Base-by-base conservation (phyloP, 2,329 filamentous ascomycete species). In the Xylariaceae sp. region DNA sequence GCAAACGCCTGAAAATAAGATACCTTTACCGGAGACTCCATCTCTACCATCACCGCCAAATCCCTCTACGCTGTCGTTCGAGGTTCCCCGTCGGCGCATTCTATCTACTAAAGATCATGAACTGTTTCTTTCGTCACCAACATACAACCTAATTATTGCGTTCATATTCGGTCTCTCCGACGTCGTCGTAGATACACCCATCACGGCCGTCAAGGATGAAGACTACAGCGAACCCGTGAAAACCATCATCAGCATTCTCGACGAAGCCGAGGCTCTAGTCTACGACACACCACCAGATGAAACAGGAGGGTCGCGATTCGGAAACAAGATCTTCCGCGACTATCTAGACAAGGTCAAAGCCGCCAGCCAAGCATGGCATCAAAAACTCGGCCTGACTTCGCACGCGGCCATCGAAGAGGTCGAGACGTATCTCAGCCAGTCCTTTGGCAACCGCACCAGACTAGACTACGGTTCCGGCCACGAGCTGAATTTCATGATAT, bases 381-480 rank as follows among this genome's bases (percentile, higher is more conserved):
- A 72, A 32, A 68, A 71, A 42, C 76, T 92, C 1, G 81, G 80
- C 5, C 57, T 89, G 8, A 65, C 70, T 2, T 69, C 76, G 15
- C 56, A 70, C 2, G 72, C 69, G 12, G 86, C 87, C 13, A 77
- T 86, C 45, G 72, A 79, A 2, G 94, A 99, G 68, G 76, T 88
- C 5, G 86, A 86, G 0, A 83, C 85, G 29, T 99, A 99, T 71
- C 79, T 99, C 32, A 74, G 81, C 59, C 82, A 95, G 66, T 86
- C 88, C 0, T 92, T 97, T 61, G 94, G 94, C 43, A 96, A 95
- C 68, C 81, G 86, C 42, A 81, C 82, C 48, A 83, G 92, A 39
- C 94, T 99, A 65, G 94, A 99, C 74, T 99, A 99, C 70, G 94
- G 94, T 47, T 96, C 91, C 0, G 94, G 94, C 2, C 94, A 99